These are phyloP conservation scores for Mychonastes homosphaera DNA, from an alignment of 139 green algal species.

Conservation along the genomic window DNA sequence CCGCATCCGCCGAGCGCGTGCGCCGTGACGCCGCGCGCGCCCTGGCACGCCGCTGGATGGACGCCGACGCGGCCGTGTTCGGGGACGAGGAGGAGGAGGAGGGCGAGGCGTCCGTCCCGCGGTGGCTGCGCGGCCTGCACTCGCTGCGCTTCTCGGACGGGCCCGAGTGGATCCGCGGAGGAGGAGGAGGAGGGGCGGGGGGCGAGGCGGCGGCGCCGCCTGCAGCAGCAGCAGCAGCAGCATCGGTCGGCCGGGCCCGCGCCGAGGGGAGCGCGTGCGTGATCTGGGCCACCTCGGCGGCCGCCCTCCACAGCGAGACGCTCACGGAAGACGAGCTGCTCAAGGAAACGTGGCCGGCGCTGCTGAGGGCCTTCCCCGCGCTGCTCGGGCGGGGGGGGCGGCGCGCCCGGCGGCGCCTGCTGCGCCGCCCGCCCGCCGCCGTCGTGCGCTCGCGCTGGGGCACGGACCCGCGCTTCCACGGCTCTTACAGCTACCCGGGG, in stretches of 20 bases:
- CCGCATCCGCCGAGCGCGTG: neutral
- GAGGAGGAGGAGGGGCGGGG: slow-evolving; percentile 11
- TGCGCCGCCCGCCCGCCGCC: neutral
- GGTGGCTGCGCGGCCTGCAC: slow-evolving; percentile 24
- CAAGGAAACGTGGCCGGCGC: neutral
- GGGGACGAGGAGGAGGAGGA: slow-evolving; percentile 7
- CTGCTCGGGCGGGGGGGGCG: neutral
- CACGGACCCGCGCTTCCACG: slow-evolving; percentile 16
- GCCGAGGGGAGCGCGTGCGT: neutral
- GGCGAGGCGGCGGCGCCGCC: neutral
- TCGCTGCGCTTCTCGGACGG: slow-evolving; percentile 21
- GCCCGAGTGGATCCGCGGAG: slow-evolving; percentile 28
- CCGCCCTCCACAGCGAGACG: slow-evolving; percentile 10
- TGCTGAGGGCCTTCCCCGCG: slow-evolving; percentile 17
- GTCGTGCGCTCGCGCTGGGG: slow-evolving; percentile 27
- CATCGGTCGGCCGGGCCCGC: neutral
- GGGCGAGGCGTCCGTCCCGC: slow-evolving; percentile 2
- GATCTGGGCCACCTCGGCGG: slow-evolving; percentile 25
- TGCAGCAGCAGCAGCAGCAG: slow-evolving; percentile 2
- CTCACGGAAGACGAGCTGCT: slow-evolving; percentile 17
- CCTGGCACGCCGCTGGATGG: neutral
- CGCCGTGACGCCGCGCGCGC: neutral
- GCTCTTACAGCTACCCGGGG: slow-evolving; percentile 34
- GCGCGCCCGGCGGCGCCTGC: neutral
- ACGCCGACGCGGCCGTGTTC: neutral